Conservation (phyloP, 371 early-diverging fungal genomes). For the Dentiscutata heterogama region DNA sequence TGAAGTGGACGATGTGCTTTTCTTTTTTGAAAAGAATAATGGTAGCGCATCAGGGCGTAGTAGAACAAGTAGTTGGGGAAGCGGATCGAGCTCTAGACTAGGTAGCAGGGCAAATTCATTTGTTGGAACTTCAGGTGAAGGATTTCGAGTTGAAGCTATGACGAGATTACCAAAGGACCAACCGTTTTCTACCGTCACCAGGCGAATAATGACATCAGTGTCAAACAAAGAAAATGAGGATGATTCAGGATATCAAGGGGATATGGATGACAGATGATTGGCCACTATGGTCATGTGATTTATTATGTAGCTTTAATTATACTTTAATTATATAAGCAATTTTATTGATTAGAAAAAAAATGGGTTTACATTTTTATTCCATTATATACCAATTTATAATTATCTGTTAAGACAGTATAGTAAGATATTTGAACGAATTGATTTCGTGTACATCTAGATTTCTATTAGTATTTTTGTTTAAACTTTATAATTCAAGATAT, state of each 20-base stretch:
- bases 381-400: too few species aligned
- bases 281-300: too few species aligned
- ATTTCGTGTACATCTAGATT: too few species aligned
- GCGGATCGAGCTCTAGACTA: slow-evolving; percentile 49
- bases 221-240: slow-evolving; percentile 19
- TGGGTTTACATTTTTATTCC: too few species aligned
- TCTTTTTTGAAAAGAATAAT: slow-evolving; percentile 60
- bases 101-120: slow-evolving; percentile 58
- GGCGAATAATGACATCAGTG: slow-evolving; percentile 38
- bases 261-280: slow-evolving; percentile 24
- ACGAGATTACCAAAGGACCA: slow-evolving; percentile 57
- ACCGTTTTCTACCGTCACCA: slow-evolving; percentile 54
- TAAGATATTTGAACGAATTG: too few species aligned
- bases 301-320: too few species aligned
- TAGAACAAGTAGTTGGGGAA: slow-evolving; percentile 48
- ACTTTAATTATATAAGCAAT: too few species aligned
- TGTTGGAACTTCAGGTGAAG: slow-evolving; percentile 54
- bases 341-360: too few species aligned
- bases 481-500: too few species aligned
- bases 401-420: too few species aligned
- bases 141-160: slow-evolving; percentile 63
- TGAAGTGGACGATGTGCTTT: slow-evolving; percentile 62
- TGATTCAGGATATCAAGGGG: slow-evolving; percentile 44
- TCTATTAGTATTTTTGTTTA: too few species aligned
- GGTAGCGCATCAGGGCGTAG: slow-evolving; percentile 50